Evolutionary conservation across 148 eudicot species (phyloP), one percentile per base, ranked within the genome.

Genomic region (Vaccinium vitisidaea): DNA sequence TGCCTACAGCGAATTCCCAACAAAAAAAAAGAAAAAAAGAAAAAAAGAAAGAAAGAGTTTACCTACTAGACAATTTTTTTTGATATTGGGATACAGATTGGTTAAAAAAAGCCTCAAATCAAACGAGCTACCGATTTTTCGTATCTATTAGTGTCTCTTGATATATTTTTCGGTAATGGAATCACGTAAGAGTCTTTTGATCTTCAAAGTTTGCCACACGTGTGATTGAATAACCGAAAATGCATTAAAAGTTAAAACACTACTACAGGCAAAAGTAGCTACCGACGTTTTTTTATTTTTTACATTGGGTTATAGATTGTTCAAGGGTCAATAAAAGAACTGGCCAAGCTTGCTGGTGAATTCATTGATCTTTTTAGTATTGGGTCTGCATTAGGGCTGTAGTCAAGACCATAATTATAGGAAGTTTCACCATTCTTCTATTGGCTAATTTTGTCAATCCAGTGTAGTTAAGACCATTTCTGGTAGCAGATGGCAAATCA

Each of bases 371-470:
- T 11, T 69, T 69, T 69, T 69, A 1, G 69, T 10, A 15, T 11
- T n/a, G 73, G 73, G 14, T 16, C 6, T 16, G 46, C 76, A 16
- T 5, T 71, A 46, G 19, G 46, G 49, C 76, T 71, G 3, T 36
- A 36, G 49, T 71, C 10, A 36, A 71, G 21, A 36, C 19, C 75
- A 32, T 71, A 32, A 73, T 73, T 73, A 36, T 73, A 73, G 50
- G n/a, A n/a, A 73, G 9, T 36, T 73, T 36, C 49, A 36, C 77
- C 49, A 73, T 73, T 73, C 21, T 7, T 32, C 46, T 15, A 73
- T 73, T 32, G 49, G 77, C 49, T 27, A 73, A 39, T 73, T 36
- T 32, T 36, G 74, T 73, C 77, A 73, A 73, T n/a, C 49, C 77
- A 73, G 6, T 16, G 16, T 36, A 16, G 49, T 7, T 6, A 4